phyloP scores from a whole-genome alignment of 306 rosid genomes.

The Crataegus laevigata region DNA sequence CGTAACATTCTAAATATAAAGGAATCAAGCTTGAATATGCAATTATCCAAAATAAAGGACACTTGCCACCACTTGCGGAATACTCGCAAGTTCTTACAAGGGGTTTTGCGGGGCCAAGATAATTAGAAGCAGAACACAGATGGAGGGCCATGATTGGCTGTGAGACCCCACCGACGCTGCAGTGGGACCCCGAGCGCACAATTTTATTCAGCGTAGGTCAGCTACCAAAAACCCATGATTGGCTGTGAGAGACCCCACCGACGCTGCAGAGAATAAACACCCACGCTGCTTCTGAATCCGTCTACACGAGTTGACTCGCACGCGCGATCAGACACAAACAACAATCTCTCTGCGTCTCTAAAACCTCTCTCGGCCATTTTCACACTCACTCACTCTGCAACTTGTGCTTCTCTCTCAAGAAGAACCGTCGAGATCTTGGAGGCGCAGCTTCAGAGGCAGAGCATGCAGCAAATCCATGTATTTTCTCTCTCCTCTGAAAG shows the following conservation, averaged over 20 bases:
- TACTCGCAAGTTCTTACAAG: background rate
- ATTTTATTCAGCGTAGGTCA: background rate
- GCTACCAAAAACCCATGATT: too few relatives aligned
- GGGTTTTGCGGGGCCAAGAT: background rate
- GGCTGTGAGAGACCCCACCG: too few relatives aligned
- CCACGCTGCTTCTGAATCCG: background rate
- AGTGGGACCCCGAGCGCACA: background rate
- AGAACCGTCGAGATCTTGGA: conserved; percentile 20
- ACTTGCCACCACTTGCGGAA: background rate
- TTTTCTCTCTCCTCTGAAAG: background rate
- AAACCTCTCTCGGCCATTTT: background rate
- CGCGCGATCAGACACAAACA: background rate
- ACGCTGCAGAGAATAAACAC: background rate
- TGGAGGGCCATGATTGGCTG: conserved; percentile 6
- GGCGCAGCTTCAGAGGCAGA: background rate
- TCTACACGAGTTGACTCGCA: background rate
- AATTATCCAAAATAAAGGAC: background rate
- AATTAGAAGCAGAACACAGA: background rate
- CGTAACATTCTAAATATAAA: too few relatives aligned
- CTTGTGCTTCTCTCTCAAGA: background rate
- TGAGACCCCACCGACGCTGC: conserved; percentile 17
- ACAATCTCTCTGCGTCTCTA: background rate
- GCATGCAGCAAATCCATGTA: conserved; percentile 19
- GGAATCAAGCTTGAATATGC: background rate
- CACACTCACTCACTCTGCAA: background rate